Base-by-base conservation (phyloP, 1,284 basidiomycete genomes). In the Laetiporus sulphureus region DNA sequence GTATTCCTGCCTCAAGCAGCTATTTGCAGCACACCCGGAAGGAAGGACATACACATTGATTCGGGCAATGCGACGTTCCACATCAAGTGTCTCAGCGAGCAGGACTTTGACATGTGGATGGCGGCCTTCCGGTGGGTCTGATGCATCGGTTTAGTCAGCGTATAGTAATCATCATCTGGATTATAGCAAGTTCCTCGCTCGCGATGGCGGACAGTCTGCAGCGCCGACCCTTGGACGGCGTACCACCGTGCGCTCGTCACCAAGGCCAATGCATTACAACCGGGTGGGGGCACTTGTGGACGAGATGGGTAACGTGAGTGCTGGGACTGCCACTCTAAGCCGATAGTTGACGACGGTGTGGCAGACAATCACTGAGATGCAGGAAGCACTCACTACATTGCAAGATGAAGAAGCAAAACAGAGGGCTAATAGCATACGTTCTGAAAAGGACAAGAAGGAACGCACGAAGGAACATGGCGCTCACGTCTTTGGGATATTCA, bases 81-180 rank as follows among this genome's bases (percentile, higher is more conserved):
- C 59, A 74, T 87, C 47, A 85, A 83, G 59, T 87, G 84, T 55
- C 62, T 87, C 19, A 78, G 68, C 39, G 63, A 62, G 15, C 75
- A 77, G 6, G 88, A 91, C 54, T 91, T 88, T 50, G 66, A 78
- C 40, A 65, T 59, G 34, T 91, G 87, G 87, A 85, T 85, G 71
- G 48, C 64, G 22, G 77, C 81, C 24, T 75, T 90, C 51, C 77
- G 85, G 83, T 83, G 49, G 58, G 61, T 53, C 15, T 12, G 15
- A 19, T 33, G 19, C 11, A 35, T 31, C 16, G 35, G 29, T 24
- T 30, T 21, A 34, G 21, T 6, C 27, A 25, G 8, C 13, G 25
- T 25, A n/a, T 20, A 11, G 22, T 19, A 20, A 20, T 23, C 7
- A 19, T 24, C 25, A 15, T 6, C 38, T 32, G 37, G 32, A 39